These are phyloP conservation scores for Bertia moriformis DNA, from an alignment of 2,329 filamentous ascomycete genomes.

Conservation along the genomic window DNA sequence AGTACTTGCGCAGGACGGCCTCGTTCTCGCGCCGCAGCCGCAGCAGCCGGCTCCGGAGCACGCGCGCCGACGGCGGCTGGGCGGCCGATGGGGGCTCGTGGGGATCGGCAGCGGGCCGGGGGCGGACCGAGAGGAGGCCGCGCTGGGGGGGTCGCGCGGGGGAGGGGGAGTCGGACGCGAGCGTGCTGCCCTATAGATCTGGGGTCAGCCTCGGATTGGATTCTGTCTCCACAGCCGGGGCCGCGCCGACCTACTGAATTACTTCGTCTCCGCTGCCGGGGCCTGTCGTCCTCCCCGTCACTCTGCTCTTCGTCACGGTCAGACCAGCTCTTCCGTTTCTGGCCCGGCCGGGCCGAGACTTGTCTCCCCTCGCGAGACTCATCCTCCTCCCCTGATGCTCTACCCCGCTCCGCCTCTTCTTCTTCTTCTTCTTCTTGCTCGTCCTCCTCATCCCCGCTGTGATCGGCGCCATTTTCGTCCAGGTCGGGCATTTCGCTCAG, in stretches of 20 bases:
- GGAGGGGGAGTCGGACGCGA: conserved; percentile 26
- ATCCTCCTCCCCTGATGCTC: too few relatives aligned
- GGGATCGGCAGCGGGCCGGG: conserved; percentile 25
- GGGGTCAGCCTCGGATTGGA: conserved; percentile 3
- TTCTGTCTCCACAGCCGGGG: conserved; percentile 4
- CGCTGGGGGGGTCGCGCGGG: conserved; percentile 44
- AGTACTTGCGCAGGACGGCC: conserved; percentile 64
- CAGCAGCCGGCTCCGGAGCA: conserved; percentile 58
- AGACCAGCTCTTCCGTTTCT: conserved; percentile 71
- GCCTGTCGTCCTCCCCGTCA: conserved; percentile 61
- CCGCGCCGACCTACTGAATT: conserved; percentile 81
- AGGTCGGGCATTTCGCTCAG: conserved; percentile 83
- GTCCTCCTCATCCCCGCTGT: conserved; percentile 40
- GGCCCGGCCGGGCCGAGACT: conserved; percentile 24
- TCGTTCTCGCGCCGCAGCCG: conserved; percentile 68
- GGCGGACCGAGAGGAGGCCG: conserved; percentile 40
- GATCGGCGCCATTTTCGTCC: conserved; percentile 56
- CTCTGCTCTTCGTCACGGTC: conserved; percentile 55
- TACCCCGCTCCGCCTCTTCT: conserved; percentile 16
- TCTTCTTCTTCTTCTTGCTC: conserved; percentile 42
- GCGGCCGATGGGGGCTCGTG: conserved; percentile 41
- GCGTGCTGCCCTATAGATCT: conserved; percentile 17
- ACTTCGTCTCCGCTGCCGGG: conserved; percentile 67
- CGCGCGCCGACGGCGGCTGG: conserved; percentile 54
- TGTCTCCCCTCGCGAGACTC: conserved; percentile 17